Conservation (phyloP, 164 flowering plant species). For the Liriodendron chinense region DNA sequence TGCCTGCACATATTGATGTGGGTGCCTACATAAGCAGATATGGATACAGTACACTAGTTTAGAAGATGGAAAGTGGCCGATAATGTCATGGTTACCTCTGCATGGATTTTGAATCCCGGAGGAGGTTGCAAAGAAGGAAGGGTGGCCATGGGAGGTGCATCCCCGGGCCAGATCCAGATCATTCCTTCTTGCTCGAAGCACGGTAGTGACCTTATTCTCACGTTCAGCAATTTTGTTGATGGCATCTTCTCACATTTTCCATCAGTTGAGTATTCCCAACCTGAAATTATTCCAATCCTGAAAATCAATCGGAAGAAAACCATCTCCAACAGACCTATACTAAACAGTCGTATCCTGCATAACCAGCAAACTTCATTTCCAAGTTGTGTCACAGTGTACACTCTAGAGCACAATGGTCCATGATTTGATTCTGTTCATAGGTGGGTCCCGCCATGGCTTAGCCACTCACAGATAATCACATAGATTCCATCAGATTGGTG, state of each 20-base stretch:
- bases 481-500: too few relatives aligned
- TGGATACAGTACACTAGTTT: not conserved
- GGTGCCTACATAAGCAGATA: not conserved
- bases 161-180: constrained; percentile 98
- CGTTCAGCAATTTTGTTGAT: constrained; percentile 63
- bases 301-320: not conserved
- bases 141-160: constrained; percentile 71
- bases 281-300: constrained; percentile 31
- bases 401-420: not conserved
- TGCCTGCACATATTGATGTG: not conserved
- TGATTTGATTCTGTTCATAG: not conserved
- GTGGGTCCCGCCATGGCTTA: too few relatives aligned
- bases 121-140: constrained; percentile 88
- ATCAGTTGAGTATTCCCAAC: constrained; percentile 97
- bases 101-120: constrained; percentile 79
- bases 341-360: not conserved
- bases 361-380: not conserved
- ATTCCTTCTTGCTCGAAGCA: constrained; percentile 93
- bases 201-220: constrained; percentile 72
- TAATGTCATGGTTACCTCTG: constrained; percentile 52
- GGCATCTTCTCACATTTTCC: constrained; percentile 99
- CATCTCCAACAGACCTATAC: not conserved
- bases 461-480: too few relatives aligned
- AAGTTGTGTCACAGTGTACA: not conserved
- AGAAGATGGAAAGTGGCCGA: not conserved